Conservation (phyloP, 2,329 filamentous ascomycete genomes). For the Achaetomium macrosporum region DNA sequence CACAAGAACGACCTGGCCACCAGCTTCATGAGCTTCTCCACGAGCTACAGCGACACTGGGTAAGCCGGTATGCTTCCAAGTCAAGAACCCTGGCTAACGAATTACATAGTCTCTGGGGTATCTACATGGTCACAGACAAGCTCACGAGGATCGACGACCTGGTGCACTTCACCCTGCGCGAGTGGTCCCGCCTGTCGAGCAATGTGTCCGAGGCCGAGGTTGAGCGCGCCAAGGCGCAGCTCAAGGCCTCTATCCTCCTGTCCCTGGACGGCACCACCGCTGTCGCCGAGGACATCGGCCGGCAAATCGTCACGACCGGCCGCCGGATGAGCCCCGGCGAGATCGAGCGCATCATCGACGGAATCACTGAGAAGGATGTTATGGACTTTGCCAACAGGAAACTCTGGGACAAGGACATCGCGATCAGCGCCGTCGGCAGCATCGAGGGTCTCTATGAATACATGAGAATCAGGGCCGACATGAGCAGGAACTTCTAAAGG, state of each 20-base stretch:
- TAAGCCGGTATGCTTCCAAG: slow-evolving; percentile 40
- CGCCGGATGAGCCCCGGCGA: slow-evolving; percentile 85
- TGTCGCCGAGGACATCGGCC: slow-evolving; percentile 95
- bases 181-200: slow-evolving; percentile 93
- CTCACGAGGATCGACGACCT: slow-evolving; percentile 85
- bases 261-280: slow-evolving; percentile 96
- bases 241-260: slow-evolving; percentile 96
- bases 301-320: slow-evolving; percentile 96
- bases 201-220: slow-evolving; percentile 85
- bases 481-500: slow-evolving; percentile 33
- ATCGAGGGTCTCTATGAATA: slow-evolving; percentile 85
- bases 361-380: slow-evolving; percentile 90
- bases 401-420: slow-evolving; percentile 96
- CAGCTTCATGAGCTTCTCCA: slow-evolving; percentile 99
- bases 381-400: slow-evolving; percentile 94
- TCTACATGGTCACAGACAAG: slow-evolving; percentile 94
- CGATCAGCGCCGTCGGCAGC: slow-evolving; percentile 84
- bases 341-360: slow-evolving; percentile 86
- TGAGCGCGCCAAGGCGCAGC: slow-evolving; percentile 97
- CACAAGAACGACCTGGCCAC: slow-evolving; percentile 94
- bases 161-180: slow-evolving; percentile 94
- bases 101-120: slow-evolving; percentile 83
- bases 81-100: slow-evolving; percentile 5
- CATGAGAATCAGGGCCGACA: slow-evolving; percentile 34
- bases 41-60: slow-evolving; percentile 99